Evolutionary conservation across 2,329 filamentous ascomycete genomes (phyloP).

Genomic region (Fonsecaea pedrosoi): DNA sequence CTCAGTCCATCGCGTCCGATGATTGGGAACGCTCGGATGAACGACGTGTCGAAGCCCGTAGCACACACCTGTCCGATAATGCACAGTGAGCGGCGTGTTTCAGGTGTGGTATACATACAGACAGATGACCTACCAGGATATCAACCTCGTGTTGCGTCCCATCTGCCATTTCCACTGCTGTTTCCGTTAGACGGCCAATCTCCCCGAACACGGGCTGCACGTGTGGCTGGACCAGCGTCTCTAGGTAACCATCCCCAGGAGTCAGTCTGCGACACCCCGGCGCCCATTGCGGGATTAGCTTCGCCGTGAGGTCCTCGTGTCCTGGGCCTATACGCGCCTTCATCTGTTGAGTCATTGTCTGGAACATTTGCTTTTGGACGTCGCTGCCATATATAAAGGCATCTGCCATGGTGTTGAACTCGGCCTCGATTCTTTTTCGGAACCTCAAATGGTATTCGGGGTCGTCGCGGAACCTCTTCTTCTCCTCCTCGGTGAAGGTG

Average conservation of each 20-base stretch:
- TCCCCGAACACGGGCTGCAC: too few relatives aligned
- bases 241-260: conserved; percentile 46
- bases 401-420: conserved; percentile 37
- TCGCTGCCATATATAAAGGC: conserved; percentile 16
- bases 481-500: too few relatives aligned
- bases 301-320: conserved; percentile 32
- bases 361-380: too few relatives aligned
- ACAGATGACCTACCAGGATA: too few relatives aligned
- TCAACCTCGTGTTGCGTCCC: conserved; percentile 20
- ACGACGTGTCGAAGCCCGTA: conserved; percentile 48
- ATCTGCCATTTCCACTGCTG: neutral
- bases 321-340: conserved; percentile 23
- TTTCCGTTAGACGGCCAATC: too few relatives aligned
- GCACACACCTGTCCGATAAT: conserved; percentile 43
- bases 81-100: conserved; percentile 21
- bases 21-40: conserved; percentile 43
- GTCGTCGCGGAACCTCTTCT: too few relatives aligned
- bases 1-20: too few relatives aligned
- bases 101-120: too few relatives aligned
- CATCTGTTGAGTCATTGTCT: too few relatives aligned
- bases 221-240: conserved; percentile 11
- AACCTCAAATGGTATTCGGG: too few relatives aligned
- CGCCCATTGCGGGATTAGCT: conserved; percentile 37
- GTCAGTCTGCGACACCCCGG: conserved; percentile 57
- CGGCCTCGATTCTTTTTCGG: too few relatives aligned